Evolutionary conservation across 2,329 filamentous ascomycete species (phyloP).

Genomic region (Diaporthe sp.): DNA sequence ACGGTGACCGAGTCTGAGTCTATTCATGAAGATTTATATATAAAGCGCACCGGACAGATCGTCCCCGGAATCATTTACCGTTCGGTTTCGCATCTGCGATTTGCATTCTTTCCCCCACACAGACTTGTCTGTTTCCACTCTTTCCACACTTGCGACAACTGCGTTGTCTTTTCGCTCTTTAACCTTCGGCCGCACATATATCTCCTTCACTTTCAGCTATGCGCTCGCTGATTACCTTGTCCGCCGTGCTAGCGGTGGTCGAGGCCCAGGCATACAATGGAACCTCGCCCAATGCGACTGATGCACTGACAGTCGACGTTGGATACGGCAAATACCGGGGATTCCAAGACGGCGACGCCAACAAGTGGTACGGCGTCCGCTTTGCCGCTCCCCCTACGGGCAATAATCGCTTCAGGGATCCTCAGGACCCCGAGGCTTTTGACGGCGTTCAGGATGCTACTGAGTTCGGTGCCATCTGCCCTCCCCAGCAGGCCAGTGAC

Average conservation of each 20-base stretch:
- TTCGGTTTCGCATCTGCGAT: neutral
- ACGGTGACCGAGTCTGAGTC: neutral
- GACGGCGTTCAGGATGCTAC: constrained; percentile 10
- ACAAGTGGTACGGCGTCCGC: constrained; percentile 22
- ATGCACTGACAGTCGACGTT: constrained; percentile 10
- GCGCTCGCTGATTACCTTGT: neutral
- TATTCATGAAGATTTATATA: neutral
- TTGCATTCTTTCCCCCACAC: neutral
- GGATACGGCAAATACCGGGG: constrained; percentile 23
- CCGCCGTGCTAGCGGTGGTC: constrained; percentile 8
- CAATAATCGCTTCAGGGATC: constrained; percentile 17
- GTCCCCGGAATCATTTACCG: no score
- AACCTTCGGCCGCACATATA: constrained; percentile 1
- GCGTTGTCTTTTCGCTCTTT: constrained; percentile 10
- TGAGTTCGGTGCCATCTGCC: constrained; percentile 17
- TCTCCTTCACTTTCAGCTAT: neutral
- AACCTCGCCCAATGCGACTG: neutral
- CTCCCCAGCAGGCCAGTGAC: constrained; percentile 12
- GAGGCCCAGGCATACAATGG: neutral
- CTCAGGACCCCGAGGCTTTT: neutral
- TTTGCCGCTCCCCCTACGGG: constrained; percentile 19
- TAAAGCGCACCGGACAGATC: neutral
- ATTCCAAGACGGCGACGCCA: constrained; percentile 15
- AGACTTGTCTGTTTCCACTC: constrained; percentile 27
- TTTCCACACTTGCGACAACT: neutral